These are phyloP conservation scores for Pseudocercospora fuligena DNA, from an alignment of 2,329 filamentous ascomycete species.

Conservation along the genomic window DNA sequence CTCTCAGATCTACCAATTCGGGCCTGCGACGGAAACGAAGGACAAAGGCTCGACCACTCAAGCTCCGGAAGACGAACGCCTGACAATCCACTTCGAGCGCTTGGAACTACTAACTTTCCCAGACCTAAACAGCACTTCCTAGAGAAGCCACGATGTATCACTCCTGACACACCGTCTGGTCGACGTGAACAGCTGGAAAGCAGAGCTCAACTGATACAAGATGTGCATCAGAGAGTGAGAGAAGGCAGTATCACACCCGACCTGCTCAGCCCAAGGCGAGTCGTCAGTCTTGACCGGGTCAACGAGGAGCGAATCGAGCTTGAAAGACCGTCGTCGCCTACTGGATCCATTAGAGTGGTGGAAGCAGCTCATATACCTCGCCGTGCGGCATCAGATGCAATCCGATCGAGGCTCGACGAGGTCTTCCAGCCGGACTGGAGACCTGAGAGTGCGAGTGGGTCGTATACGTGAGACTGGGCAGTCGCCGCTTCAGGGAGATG, in stretches of 20 bases:
- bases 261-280: not conserved
- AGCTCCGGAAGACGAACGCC: slow-evolving; percentile 1
- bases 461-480: not conserved
- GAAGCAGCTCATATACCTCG: slow-evolving; percentile 7
- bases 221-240: slow-evolving; percentile 8
- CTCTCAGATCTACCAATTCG: slow-evolving; percentile 10
- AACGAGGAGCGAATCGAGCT: not conserved
- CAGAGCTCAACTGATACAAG: slow-evolving; percentile 18
- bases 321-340: slow-evolving; percentile 14
- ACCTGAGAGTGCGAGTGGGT: not conserved
- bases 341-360: slow-evolving; percentile 18
- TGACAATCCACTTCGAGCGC: slow-evolving; percentile 10
- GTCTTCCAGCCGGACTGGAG: slow-evolving; percentile 16
- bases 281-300: not conserved
- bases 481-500: no score
- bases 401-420: slow-evolving; percentile 12
- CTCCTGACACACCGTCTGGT: slow-evolving; percentile 17
- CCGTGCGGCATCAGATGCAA: slow-evolving; percentile 9
- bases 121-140: slow-evolving; percentile 6
- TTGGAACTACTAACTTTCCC: slow-evolving; percentile 9
- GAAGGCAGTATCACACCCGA: slow-evolving; percentile 14
- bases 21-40: not conserved
- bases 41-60: not conserved
- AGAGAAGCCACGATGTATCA: slow-evolving; percentile 11
- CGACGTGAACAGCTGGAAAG: slow-evolving; percentile 20